Conservation (phyloP, 805 yeast genomes). For the Cyberlindnera euphorbiiphila region DNA sequence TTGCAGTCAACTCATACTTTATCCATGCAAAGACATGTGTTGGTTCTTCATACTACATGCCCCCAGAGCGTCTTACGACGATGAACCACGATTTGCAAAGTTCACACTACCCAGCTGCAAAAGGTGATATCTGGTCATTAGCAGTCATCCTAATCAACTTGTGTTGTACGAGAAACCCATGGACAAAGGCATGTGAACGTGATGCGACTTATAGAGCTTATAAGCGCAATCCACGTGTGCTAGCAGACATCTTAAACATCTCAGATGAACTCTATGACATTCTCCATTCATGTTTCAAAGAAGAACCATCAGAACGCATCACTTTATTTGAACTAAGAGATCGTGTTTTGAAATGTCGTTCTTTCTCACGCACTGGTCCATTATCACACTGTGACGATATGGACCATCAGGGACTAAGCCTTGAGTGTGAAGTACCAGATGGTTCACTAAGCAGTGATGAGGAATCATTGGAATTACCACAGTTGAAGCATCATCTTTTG, state of each 20-base stretch:
- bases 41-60: slow-evolving; percentile 89
- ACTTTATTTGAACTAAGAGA: slow-evolving; percentile 21
- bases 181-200: slow-evolving; percentile 72
- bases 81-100: slow-evolving; percentile 28
- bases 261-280: slow-evolving; percentile 57
- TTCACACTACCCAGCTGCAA: slow-evolving; percentile 53
- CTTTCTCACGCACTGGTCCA: slow-evolving; percentile 23
- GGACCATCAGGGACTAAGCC: slow-evolving; percentile 3
- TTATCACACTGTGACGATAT: slow-evolving; percentile 16
- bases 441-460: background rate
- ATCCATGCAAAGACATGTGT: slow-evolving; percentile 72
- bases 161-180: slow-evolving; percentile 82
- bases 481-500: background rate
- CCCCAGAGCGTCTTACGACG: slow-evolving; percentile 71
- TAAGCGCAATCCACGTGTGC: slow-evolving; percentile 48
- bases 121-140: slow-evolving; percentile 86
- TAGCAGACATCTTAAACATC: slow-evolving; percentile 68
- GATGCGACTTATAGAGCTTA: slow-evolving; percentile 67
- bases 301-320: slow-evolving; percentile 34
- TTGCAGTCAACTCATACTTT: slow-evolving; percentile 59
- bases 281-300: slow-evolving; percentile 33
- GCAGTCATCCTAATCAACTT: slow-evolving; percentile 79
- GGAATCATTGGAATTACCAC: slow-evolving; percentile 8
- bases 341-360: slow-evolving; percentile 15
- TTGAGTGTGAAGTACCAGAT: slow-evolving; percentile 14